A percentile compares a stretch with the other conserved stretches of the same genome.
These are phyloP conservation scores for Chlorella sp. DNA, from an alignment of 139 green algal species.

Conservation along the genomic window DNA sequence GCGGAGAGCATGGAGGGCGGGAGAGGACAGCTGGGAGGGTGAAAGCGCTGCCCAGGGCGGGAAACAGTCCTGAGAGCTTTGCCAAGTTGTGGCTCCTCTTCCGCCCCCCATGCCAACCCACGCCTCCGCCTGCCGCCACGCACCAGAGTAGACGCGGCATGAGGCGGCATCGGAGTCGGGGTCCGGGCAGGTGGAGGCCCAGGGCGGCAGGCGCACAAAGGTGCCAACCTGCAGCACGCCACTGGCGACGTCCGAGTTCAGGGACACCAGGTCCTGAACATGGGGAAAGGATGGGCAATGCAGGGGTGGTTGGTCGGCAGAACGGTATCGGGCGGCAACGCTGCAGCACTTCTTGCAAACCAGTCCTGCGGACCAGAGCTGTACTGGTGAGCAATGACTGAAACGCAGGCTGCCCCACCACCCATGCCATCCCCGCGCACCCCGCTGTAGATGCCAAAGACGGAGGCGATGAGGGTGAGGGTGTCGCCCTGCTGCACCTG, in stretches of 20 bases:
- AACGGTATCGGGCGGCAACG: too few relatives aligned
- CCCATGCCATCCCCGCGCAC: neutral
- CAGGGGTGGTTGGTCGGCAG: too few relatives aligned
- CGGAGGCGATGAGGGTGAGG: constrained; percentile 32
- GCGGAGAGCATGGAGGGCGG: neutral
- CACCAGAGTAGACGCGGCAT: constrained; percentile 40
- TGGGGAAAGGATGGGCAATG: neutral
- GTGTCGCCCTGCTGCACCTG: constrained; percentile 40
- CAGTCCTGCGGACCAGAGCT: too few relatives aligned
- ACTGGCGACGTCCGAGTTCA: constrained; percentile 24
- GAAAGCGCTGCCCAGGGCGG: too few relatives aligned
- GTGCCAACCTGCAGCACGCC: constrained; percentile 12
- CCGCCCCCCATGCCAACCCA: neutral
- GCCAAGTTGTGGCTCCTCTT: too few relatives aligned
- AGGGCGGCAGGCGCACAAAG: constrained; percentile 36
- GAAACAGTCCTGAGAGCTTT: neutral
- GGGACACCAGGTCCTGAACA: neutral
- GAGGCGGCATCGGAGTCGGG: constrained; percentile 27
- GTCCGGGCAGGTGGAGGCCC: constrained; percentile 28
- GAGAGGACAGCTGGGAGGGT: neutral
- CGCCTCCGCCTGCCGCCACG: neutral
- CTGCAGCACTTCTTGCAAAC: too few relatives aligned
- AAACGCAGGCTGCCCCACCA: neutral
- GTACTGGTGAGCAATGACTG: too few relatives aligned
- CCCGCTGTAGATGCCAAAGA: constrained; percentile 29